Percentiles rank a stretch among this genome's conserved stretches.
These are phyloP conservation scores for Megacollybia marginata DNA, from an alignment of 768 basidiomycete genomes.

Conservation along the genomic window DNA sequence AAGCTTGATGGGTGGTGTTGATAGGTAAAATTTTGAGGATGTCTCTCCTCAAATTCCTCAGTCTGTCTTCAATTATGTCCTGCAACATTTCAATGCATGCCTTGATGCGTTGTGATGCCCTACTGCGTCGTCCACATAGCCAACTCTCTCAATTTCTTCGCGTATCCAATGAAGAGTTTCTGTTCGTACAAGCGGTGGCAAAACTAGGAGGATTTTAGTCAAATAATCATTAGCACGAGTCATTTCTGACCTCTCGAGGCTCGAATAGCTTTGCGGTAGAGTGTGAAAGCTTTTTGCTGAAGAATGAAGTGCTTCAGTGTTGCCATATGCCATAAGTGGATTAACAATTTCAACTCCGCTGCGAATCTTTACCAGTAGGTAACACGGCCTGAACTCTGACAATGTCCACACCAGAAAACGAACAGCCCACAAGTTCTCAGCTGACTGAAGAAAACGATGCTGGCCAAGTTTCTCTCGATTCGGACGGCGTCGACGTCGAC, in stretches of 20 bases:
- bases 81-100: constrained; percentile 16
- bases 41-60: constrained; percentile 52
- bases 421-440: no score
- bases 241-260: constrained; percentile 51
- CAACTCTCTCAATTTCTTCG: constrained; percentile 60
- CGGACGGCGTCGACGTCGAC: no score
- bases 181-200: constrained; percentile 47
- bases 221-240: neutral
- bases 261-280: constrained; percentile 66
- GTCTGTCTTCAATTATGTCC: constrained; percentile 53
- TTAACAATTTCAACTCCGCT: no score
- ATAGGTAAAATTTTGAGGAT: constrained; percentile 49
- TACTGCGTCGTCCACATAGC: constrained; percentile 51
- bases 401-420: no score
- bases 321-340: no score
- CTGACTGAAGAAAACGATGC: no score
- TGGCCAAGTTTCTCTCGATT: no score
- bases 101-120: constrained; percentile 10
- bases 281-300: constrained; percentile 45
- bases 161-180: constrained; percentile 74
- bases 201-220: constrained; percentile 30
- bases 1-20: constrained; percentile 33
- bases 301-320: constrained; percentile 75
- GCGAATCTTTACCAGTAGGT: no score
- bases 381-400: no score